Evolutionary conservation across 225 moss, liverwort and hornwort genomes (phyloP).

Genomic region (Physcomitrellopsis africana): DNA sequence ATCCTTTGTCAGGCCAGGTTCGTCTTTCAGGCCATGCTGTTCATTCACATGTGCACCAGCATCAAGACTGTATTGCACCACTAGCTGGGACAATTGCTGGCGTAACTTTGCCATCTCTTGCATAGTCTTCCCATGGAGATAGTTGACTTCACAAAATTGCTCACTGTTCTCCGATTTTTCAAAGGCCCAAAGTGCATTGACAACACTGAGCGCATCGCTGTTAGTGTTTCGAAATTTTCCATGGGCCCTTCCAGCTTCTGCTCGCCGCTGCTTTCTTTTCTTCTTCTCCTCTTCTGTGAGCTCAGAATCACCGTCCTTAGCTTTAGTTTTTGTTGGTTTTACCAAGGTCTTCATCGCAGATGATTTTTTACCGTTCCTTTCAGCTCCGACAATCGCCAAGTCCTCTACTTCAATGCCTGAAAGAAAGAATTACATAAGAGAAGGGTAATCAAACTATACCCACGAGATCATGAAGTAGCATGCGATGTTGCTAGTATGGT

Average conservation of each 20-base stretch:
- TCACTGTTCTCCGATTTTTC: constrained; percentile 76
- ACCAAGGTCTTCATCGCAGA: neutral
- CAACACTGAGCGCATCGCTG: constrained; percentile 84
- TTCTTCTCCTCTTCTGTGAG: constrained; percentile 60
- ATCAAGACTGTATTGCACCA: constrained; percentile 69
- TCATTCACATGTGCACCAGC: constrained; percentile 42
- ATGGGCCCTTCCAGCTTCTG: constrained; percentile 82
- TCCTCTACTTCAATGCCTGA: constrained; percentile 55
- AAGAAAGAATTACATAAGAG: neutral
- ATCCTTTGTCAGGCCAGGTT: constrained; percentile 46
- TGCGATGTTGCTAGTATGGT: neutral
- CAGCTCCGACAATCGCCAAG: constrained; percentile 23
- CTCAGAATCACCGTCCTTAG: constrained; percentile 46
- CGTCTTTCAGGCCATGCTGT: constrained; percentile 30
- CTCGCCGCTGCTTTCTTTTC: constrained; percentile 69
- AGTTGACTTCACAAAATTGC: constrained; percentile 75
- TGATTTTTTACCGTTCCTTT: constrained; percentile 13
- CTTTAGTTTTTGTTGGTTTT: constrained; percentile 29
- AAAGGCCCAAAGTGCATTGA: constrained; percentile 83
- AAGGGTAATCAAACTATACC: constrained; percentile 4
- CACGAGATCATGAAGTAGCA: constrained; percentile 1
- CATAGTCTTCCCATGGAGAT: constrained; percentile 89
- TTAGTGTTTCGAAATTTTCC: constrained; percentile 79
- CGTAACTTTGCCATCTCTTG: constrained; percentile 93
- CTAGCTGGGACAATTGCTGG: constrained; percentile 78